Base-by-base conservation (phyloP, 2,329 filamentous ascomycete species). In the Apiospora saccharicola region DNA sequence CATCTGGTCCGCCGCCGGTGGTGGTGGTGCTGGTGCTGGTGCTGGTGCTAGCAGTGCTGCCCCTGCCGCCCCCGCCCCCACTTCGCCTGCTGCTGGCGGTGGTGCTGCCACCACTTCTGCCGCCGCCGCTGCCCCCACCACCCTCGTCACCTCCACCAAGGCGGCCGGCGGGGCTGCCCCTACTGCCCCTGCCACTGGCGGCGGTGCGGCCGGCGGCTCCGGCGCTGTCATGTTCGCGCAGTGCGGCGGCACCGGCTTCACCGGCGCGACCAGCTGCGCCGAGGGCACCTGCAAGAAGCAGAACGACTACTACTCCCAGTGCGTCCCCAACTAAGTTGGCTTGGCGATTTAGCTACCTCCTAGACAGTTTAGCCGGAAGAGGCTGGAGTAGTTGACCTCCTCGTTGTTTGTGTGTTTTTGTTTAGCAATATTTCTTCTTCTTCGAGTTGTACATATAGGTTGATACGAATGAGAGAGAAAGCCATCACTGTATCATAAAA, bases 261-360 rank as follows among this genome's bases (percentile, higher is more conserved):
- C 57, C 34, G 74, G 74, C 51, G 26, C 74, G n/a, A 75, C 74
- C 16, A 72, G 71, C 41, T 77, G 76, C 69, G 74, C 74, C 16
- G 68, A 72, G 67, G 74, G 76, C n/a, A 77, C 72, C 16, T 78
- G 76, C 69, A 76, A 61, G 10, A 13, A 43, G n/a, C 69, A 51
- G 30, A 77, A 76, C 69, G 44, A 46, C 47, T 69, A 46, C 14
- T 69, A 69, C 68, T 49, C 44, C 44, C 68, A 69, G 34, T 69
- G 68, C 47, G 44, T 69, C 8, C 53, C 53, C 53, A 61, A 61
- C 30, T 61, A 37, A 61, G 6, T 22, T n/a, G 19, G 46, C n/a
- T 22, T 22, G 46, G 46, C 22, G 22, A 7, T 49, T 49, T n/a
- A 49, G 46, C 46, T n/a, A 49, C 19, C 46, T 30, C 26, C n/a